phyloP scores from a whole-genome alignment of 345 rosid genomes.

The Melaleuca alternifolia region DNA sequence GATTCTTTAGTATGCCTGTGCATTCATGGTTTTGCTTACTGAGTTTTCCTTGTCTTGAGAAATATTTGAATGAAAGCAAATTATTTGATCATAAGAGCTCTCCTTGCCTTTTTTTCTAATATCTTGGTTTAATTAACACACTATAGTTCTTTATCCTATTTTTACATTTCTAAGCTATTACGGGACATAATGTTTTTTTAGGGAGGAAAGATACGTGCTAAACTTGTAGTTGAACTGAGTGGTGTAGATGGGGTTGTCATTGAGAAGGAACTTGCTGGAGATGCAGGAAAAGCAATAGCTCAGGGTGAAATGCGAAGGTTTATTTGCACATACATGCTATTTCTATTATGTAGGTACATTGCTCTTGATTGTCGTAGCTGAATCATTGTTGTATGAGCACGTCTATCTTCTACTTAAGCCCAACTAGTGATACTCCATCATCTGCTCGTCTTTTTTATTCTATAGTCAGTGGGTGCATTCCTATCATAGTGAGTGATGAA shows the following conservation, averaged over 20 bases:
- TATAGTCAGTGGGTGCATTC: conserved; percentile 93
- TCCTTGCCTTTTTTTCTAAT: neutral
- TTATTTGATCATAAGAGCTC: neutral
- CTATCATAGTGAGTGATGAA: conserved; percentile 85
- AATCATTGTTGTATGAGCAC: conserved; percentile 22
- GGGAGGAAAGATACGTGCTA: conserved; percentile 96
- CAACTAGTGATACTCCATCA: conserved; percentile 98
- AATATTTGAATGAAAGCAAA: neutral
- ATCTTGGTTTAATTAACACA: neutral
- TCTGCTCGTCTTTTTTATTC: conserved; percentile 97
- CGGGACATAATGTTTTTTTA: conserved; percentile 6
- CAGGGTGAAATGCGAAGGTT: conserved; percentile 89
- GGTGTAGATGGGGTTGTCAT: conserved; percentile 43
- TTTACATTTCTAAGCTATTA: neutral
- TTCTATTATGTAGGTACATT: neutral
- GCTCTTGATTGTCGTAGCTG: conserved; percentile 1
- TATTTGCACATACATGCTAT: neutral
- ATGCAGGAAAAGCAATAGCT: conserved; percentile 72
- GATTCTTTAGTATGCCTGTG: neutral
- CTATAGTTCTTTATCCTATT: neutral
- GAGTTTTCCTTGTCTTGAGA: neutral
- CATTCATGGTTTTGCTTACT: neutral
- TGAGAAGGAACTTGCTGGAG: conserved; percentile 82
- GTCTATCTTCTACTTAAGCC: conserved; percentile 81
- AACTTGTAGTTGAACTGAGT: conserved; percentile 61